Evolutionary conservation across 2,329 filamentous ascomycete genomes (phyloP).

Genomic region (Incumbomyces delicatus): DNA sequence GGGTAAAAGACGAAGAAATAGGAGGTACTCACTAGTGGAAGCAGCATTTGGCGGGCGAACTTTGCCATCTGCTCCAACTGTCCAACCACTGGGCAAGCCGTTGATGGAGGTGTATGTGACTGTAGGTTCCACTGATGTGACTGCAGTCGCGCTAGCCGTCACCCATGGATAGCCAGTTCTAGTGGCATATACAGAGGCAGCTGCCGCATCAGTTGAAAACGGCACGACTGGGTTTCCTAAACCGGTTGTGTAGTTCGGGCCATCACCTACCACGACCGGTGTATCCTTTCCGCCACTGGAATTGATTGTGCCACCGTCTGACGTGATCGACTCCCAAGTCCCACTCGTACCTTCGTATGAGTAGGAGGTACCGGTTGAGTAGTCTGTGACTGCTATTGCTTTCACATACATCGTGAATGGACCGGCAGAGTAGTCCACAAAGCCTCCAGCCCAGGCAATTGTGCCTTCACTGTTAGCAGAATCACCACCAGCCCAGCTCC

Average conservation of each 20-base stretch:
- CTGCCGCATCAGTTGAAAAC: slow-evolving; percentile 12
- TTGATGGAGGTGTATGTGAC: slow-evolving; percentile 29
- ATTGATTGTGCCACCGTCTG: slow-evolving; percentile 69
- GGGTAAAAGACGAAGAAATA: slow-evolving; percentile 11
- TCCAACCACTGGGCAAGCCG: slow-evolving; percentile 69
- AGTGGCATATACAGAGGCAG: slow-evolving; percentile 43
- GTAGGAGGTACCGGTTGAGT: slow-evolving; percentile 84
- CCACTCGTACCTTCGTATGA: slow-evolving; percentile 69
- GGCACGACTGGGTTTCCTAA: slow-evolving; percentile 36
- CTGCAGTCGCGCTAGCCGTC: slow-evolving; percentile 38
- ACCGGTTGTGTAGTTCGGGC: slow-evolving; percentile 54
- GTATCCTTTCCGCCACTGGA: slow-evolving; percentile 48
- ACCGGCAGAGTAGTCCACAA: slow-evolving; percentile 54
- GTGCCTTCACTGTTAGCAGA: slow-evolving; percentile 36
- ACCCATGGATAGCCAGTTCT: slow-evolving; percentile 63
- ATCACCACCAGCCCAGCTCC: slow-evolving; percentile 58
- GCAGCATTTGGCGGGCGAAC: slow-evolving; percentile 58
- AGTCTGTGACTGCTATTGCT: slow-evolving; percentile 57
- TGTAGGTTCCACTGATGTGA: slow-evolving; percentile 31
- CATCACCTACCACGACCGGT: slow-evolving; percentile 35
- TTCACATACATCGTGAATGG: slow-evolving; percentile 70
- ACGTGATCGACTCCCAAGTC: slow-evolving; percentile 69
- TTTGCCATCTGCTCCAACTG: slow-evolving; percentile 68
- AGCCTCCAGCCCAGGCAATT: slow-evolving; percentile 60
- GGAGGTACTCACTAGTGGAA: slow-evolving; percentile 29